Conservation (phyloP, 768 basidiomycete species). For the Gloeopeniophorella convolvens region DNA sequence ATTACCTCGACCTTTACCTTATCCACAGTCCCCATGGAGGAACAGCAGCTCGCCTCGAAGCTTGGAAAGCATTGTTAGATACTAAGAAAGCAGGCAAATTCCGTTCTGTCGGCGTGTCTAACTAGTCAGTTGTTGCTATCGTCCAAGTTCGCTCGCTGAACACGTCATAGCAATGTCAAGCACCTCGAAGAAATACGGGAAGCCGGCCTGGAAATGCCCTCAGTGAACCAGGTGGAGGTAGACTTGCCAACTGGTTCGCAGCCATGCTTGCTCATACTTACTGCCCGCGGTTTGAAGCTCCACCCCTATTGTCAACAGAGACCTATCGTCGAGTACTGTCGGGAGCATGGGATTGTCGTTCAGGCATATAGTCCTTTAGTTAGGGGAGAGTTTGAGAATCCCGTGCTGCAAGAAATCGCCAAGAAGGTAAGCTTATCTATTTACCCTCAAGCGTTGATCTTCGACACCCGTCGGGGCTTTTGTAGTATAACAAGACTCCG, state of each 20-base stretch:
- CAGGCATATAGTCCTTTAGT: conserved; percentile 77
- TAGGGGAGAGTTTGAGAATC: conserved; percentile 40
- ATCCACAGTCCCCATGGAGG: conserved; percentile 71
- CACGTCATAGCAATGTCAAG: conserved; percentile 46
- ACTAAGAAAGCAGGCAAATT: conserved; percentile 61
- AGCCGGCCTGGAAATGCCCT: conserved; percentile 56
- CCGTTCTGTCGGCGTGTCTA: conserved; percentile 72
- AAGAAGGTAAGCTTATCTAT: conserved; percentile 41
- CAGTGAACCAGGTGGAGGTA: conserved; percentile 82
- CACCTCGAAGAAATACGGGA: conserved; percentile 70
- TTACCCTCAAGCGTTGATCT: neutral
- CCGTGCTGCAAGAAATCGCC: conserved; percentile 47
- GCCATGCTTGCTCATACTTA: neutral
- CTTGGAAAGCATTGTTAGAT: conserved; percentile 64
- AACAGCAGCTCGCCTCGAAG: conserved; percentile 54
- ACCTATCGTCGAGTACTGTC: conserved; percentile 43
- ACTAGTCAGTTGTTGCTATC: conserved; percentile 51
- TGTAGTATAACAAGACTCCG: conserved; percentile 50
- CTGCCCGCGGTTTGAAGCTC: conserved; percentile 36
- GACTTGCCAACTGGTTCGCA: neutral
- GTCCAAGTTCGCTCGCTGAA: neutral
- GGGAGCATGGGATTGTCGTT: conserved; percentile 47
- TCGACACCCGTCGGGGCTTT: neutral
- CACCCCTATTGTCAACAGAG: conserved; percentile 59
- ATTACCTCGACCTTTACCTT: conserved; percentile 68